These are phyloP conservation scores for Trichoderma pleuroti DNA, from an alignment of 2,329 filamentous ascomycete genomes.

Conservation along the genomic window DNA sequence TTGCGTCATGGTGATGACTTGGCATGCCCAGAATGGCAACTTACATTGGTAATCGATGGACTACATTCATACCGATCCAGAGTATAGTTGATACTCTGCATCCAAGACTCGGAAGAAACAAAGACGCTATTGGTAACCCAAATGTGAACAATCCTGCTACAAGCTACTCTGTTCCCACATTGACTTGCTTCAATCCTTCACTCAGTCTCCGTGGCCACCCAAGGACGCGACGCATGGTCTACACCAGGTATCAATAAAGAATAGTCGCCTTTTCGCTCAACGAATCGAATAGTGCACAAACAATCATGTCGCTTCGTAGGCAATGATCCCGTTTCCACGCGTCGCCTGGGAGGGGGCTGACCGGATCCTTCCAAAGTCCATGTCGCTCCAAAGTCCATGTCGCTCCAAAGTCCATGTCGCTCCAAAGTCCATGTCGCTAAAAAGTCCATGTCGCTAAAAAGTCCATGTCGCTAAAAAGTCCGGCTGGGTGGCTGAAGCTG, in stretches of 20 bases:
- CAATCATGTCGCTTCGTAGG: neutral
- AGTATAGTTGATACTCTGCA: neutral
- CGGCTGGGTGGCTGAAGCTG: conserved; percentile 4
- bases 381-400: too few species aligned
- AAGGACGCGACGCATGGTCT: neutral
- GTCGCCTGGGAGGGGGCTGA: neutral
- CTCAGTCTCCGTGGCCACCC: neutral
- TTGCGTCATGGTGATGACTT: neutral
- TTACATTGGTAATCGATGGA: neutral
- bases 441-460: too few species aligned
- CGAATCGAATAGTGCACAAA: neutral
- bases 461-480: neutral
- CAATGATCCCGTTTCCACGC: neutral
- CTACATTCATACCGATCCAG: neutral
- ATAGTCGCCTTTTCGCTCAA: neutral
- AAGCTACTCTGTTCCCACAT: neutral
- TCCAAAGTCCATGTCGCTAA: too few species aligned
- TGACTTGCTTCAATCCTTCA: neutral
- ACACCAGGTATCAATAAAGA: neutral
- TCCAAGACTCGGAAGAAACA: neutral
- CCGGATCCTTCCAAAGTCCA: neutral
- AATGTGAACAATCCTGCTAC: neutral
- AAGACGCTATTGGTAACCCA: neutral
- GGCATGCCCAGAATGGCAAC: neutral
- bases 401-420: conserved; percentile 5